Percentiles rank a stretch among this genome's conserved stretches.
phyloP scores from a whole-genome alignment of 441 rosid species.

The Breynia disticha region DNA sequence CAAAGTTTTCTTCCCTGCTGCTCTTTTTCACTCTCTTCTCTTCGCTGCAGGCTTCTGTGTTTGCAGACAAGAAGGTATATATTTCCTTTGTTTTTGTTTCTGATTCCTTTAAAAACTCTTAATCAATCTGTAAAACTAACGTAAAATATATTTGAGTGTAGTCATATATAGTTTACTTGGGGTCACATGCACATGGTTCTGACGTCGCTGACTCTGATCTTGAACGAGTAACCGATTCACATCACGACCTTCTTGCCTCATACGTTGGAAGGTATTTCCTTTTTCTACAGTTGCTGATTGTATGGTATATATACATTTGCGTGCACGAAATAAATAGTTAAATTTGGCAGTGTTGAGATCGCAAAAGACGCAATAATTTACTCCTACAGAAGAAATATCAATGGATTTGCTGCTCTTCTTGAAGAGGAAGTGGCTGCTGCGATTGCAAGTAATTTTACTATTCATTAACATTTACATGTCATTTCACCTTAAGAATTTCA shows the following conservation, averaged over 20 bases:
- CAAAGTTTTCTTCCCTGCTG: constrained; percentile 12
- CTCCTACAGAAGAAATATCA: constrained; percentile 42
- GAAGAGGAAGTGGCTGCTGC: constrained; percentile 42
- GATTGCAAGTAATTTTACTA: constrained; percentile 30
- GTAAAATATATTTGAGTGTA: constrained; percentile 1
- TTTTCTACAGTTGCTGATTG: background rate
- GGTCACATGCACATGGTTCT: constrained; percentile 41
- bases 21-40: constrained; percentile 10
- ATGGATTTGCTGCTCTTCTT: constrained; percentile 53
- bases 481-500: background rate
- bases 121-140: background rate
- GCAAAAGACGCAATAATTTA: constrained; percentile 40
- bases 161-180: constrained; percentile 63
- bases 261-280: constrained; percentile 35
- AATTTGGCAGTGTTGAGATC: constrained; percentile 24
- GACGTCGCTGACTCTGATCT: constrained; percentile 23
- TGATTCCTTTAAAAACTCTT: background rate
- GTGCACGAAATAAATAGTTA: background rate
- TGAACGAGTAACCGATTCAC: constrained; percentile 25
- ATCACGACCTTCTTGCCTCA: constrained; percentile 37
- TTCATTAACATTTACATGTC: background rate
- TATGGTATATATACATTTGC: background rate
- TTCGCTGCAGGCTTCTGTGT: constrained; percentile 19
- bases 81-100: background rate
- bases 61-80: constrained; percentile 30